Evolutionary conservation across 2,329 filamentous ascomycete species (phyloP), one percentile per base, ranked within the genome.

Genomic region (Colletotrichum australisinense): DNA sequence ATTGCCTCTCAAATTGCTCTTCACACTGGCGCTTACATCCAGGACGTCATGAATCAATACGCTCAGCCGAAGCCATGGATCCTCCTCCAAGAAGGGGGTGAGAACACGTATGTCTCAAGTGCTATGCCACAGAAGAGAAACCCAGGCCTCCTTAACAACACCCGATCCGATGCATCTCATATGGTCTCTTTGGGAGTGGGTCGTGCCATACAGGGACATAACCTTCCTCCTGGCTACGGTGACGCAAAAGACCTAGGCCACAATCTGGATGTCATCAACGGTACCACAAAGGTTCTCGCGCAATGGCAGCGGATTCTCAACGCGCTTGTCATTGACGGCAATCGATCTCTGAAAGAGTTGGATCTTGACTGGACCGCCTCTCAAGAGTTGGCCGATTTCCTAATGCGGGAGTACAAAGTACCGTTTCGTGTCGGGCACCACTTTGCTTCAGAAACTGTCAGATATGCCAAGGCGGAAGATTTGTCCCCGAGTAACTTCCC

Each of bases 71-170:
- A 52, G 16, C 71, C 71, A 16, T 73, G 67, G 71, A 72, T 72
- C 7, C 67, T 73, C 2, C 60, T 73, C 5, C 67, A 42, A 14
- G 71, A 73, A 16, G 71, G 71, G 14, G 67, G 67, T 5, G 60
- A 63, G 1, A 73, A 73, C 46, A 73, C 71, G 1, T 73, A 73
- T 1, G 71, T 67, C 55, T 73, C 71, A 2, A 73, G 71, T 49
- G 71, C 71, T 0, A 73, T 73, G 67, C 67, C 71, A 24, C 71
- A 73, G 42, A 73, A 73, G 53, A 56, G 71, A 2, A 73, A 73
- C 1, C 71, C 71, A 0, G 71, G 71, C 2, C 55, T 73, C 0
- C 62, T 73, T 4, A 72, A 66, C 1, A 58, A 53, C 30, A 46
- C 35, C 3, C 55, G 71, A 8, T 56, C 67, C 0, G 67, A 73